Percentiles rank a stretch among this genome's conserved stretches.
phyloP scores from a whole-genome alignment of 2,329 filamentous ascomycete genomes.

The Botrytis fragariae region DNA sequence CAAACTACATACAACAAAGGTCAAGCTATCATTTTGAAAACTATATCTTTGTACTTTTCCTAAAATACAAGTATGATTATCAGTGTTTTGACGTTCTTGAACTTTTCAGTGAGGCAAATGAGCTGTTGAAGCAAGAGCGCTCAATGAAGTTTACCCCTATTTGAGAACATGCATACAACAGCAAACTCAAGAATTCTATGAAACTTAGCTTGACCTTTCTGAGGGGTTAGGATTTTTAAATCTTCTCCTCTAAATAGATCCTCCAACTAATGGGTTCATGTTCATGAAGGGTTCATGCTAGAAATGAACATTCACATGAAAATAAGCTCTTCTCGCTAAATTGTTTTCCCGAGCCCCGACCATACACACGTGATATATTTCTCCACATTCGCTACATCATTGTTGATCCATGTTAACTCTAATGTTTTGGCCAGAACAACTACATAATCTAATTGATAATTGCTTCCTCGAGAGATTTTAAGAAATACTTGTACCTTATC shows the following conservation, averaged over 20 bases:
- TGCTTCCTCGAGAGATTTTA: neutral
- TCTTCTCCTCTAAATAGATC: neutral
- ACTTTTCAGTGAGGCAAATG: neutral
- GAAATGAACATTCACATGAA: constrained; percentile 1
- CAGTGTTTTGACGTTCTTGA: neutral
- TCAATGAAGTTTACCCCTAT: neutral
- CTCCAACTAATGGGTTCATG: neutral
- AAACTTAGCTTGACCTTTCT: no score
- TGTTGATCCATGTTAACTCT: neutral
- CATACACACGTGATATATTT: neutral
- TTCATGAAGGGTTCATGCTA: neutral
- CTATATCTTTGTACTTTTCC: neutral
- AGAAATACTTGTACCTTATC: neutral
- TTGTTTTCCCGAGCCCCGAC: neutral
- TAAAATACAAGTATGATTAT: neutral
- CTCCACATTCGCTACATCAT: constrained; percentile 13
- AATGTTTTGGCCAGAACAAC: neutral
- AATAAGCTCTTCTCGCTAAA: neutral
- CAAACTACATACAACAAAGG: neutral
- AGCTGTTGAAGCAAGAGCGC: neutral
- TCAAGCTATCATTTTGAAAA: neutral
- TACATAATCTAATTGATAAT: neutral
- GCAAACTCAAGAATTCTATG: neutral
- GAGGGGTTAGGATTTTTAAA: no score
- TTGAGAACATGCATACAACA: neutral